Conservation (phyloP, 176 grass and related monocot species). For the Luzula sylvatica region DNA sequence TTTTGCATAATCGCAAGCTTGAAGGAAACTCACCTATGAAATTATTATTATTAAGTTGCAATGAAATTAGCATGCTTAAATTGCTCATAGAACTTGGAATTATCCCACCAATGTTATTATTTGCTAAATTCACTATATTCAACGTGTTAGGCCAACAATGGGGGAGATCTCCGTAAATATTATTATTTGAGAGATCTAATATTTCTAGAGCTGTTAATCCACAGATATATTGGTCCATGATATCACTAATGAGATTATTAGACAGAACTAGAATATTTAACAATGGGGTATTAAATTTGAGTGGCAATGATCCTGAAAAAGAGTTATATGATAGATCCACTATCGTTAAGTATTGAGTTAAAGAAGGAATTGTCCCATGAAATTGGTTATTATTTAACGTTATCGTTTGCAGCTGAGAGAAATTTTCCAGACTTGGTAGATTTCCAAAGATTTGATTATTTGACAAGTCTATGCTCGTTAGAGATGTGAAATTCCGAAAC, state of each 20-base stretch:
- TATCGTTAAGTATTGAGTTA: not conserved
- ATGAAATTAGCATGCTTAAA: not conserved
- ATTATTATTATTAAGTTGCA: constrained; percentile 22
- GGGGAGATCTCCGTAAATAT: constrained; percentile 6
- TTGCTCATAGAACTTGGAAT: constrained; percentile 13
- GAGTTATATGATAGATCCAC: not conserved
- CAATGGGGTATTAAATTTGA: not conserved
- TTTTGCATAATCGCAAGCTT: constrained; percentile 6
- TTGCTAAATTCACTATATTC: not conserved
- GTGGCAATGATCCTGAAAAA: no score
- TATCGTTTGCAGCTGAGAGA: not conserved
- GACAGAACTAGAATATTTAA: not conserved
- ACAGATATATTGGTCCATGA: not conserved
- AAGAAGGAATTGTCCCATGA: not conserved
- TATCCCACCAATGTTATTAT: constrained; percentile 11
- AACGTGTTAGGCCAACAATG: constrained; percentile 18
- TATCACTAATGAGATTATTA: no score
- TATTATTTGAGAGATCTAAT: constrained; percentile 7
- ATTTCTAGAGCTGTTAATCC: constrained; percentile 14
- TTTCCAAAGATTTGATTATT: no score
- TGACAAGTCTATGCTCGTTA: not conserved
- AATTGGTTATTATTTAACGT: no score
- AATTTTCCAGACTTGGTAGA: not conserved
- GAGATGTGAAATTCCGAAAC: not conserved
- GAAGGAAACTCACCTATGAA: constrained; percentile 27